Base-by-base conservation (phyloP, 2,329 filamentous ascomycete species). In the Aspergillus thermomutatus region DNA sequence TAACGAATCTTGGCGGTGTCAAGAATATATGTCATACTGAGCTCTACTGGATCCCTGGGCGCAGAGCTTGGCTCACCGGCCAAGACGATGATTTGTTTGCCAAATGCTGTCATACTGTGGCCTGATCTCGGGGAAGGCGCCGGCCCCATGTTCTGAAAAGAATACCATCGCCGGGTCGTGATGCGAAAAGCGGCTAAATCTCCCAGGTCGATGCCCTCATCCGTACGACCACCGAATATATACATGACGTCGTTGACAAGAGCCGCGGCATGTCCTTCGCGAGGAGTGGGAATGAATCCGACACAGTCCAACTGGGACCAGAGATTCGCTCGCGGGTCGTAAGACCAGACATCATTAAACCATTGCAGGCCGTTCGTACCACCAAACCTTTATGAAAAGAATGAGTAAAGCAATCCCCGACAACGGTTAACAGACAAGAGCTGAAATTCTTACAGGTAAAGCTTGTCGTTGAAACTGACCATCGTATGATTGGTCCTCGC, bases 341-440 rank as follows among this genome's bases (percentile, higher is more conserved):
- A 99, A 52, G 88, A 91, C 94, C 94, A 99, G 49, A 99, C 94
- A 71, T 99, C 94, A 73, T 97, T 99, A 79, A 97, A 99, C 95
- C 94, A 99, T 68, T 90, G 87, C 55, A 92, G 85, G 43, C 94
- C 94, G 71, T 99, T 96, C 1, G 94, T 99, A 60, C 94, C 94
- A 65, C 94, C 94, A 72, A 99, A 99, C n/a, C 90, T 94, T 64
- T 3, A 26, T 26, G 4, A 48, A 8, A 14, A 34, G 7, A 25
- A 27, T 43, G n/a, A 50, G 53, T 28, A 21, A 64, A 46, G 43
- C 23, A 43, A 23, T 17, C 14, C 34, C 14, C 34, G 47, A 23
- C 26, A 45, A 45, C 9, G n/a, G 21, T 31, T n/a, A 26, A 34
- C 9, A 21, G 43, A 21, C 14, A 34, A 43, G 28, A 8, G 26